Percentiles rank a stretch among this genome's conserved stretches.
Evolutionary conservation across 805 yeast genomes (phyloP).

Genomic region (Starmerella sirachaensis): DNA sequence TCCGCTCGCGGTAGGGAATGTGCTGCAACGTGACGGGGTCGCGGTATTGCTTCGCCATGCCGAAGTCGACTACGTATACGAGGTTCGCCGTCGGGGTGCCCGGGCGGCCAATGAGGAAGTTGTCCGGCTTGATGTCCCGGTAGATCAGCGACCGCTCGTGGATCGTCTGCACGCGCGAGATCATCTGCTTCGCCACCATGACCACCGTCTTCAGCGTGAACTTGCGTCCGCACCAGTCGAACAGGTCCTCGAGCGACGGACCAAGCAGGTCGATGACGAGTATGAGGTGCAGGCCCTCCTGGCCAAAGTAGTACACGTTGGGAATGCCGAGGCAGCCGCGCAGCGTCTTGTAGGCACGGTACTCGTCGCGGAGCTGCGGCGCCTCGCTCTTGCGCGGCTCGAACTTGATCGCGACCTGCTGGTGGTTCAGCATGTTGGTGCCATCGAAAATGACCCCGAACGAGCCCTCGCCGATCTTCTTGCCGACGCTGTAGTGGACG

Average conservation of each 20-base stretch:
- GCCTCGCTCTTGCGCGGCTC: conserved; percentile 94
- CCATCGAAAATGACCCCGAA: conserved; percentile 98
- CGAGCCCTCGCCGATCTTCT: conserved; percentile 96
- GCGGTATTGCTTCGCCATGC: conserved; percentile 96
- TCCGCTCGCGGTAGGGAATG: conserved; percentile 93
- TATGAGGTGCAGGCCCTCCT: conserved; percentile 93
- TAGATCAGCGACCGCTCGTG: conserved; percentile 86
- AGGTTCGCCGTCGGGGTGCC: conserved; percentile 71
- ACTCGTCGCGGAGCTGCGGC: conserved; percentile 93
- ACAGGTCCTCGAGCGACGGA: conserved; percentile 88
- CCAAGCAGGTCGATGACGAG: conserved; percentile 90
- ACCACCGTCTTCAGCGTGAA: conserved; percentile 81
- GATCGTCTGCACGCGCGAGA: conserved; percentile 68
- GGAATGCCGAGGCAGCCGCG: conserved; percentile 81
- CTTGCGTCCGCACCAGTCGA: conserved; percentile 95
- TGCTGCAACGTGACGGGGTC: conserved; percentile 93
- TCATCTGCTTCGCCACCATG: conserved; percentile 92
- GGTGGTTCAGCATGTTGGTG: conserved; percentile 76
- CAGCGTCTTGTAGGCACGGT: conserved; percentile 82
- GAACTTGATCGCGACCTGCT: conserved; percentile 91
- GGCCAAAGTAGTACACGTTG: conserved; percentile 95
- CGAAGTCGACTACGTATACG: conserved; percentile 88
- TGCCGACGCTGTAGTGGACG: conserved; percentile 90
- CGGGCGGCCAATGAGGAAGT: conserved; percentile 85
- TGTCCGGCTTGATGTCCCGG: conserved; percentile 96